Percentiles rank a stretch among this genome's conserved stretches.
phyloP scores from a whole-genome alignment of 805 yeast genomes.

The Naumovozyma baii region DNA sequence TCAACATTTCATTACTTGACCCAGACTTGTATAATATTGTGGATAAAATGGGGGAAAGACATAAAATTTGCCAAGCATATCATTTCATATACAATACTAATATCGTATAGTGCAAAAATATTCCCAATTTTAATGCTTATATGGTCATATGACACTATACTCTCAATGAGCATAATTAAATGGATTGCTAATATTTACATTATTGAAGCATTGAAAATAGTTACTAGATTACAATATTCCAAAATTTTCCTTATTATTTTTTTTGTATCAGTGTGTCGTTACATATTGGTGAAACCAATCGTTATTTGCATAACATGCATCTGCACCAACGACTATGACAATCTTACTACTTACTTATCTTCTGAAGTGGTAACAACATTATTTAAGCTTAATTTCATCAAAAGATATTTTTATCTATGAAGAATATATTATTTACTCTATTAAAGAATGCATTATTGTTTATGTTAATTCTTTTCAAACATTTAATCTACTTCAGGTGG shows the following conservation, averaged over 20 bases:
- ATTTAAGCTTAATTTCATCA: not conserved
- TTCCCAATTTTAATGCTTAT: conserved; percentile 89
- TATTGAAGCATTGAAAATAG: conserved; percentile 52
- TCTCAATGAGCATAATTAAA: conserved; percentile 50
- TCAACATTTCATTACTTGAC: conserved; percentile 33
- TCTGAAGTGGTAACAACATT: not conserved
- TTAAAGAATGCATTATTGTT: not conserved
- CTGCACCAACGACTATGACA: conserved; percentile 5
- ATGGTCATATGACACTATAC: conserved; percentile 89
- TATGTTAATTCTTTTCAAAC: not conserved
- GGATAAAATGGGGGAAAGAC: conserved; percentile 25
- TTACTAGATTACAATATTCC: conserved; percentile 28
- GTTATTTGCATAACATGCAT: conserved; percentile 11
- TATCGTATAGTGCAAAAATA: conserved; percentile 70
- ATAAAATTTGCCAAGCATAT: conserved; percentile 15
- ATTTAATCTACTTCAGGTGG: conserved; percentile 66
- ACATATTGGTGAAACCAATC: conserved; percentile 15
- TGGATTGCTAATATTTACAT: conserved; percentile 51
- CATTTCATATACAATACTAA: conserved; percentile 57
- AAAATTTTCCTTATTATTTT: conserved; percentile 14
- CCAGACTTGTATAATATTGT: conserved; percentile 21
- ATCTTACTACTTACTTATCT: not conserved
- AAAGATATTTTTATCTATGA: not conserved
- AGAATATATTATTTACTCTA: not conserved
- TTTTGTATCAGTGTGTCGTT: conserved; percentile 12